Evolutionary conservation across 192 early-diverging fungal genomes (phyloP), one percentile per base, ranked within the genome.

Genomic region (Coemansia sp.): DNA sequence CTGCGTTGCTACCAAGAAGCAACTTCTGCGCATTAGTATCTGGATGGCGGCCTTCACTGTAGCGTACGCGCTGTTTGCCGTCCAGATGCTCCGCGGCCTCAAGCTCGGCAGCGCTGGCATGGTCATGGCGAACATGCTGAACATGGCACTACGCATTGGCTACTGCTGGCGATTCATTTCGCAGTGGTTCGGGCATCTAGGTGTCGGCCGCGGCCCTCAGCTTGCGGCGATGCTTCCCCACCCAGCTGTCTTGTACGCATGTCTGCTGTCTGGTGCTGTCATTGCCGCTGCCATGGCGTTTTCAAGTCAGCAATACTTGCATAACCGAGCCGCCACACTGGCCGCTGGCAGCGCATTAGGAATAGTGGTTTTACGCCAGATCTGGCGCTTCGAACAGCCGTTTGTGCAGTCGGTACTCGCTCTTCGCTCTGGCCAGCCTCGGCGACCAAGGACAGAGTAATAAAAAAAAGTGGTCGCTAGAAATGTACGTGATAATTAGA

Each of bases 61-160:
- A 0, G 79, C 82, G 4, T 98, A 96, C 73, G 87, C 89, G 42
- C 43, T 63, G 0, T 65, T 85, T 4, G 89, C 89, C 0, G 77
- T 87, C 8, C 45, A 90, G 24, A 83, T 89, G 58, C 89, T 95
- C 68, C 60, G 77, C 2, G 12, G 84, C 0, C 62, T 91, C 12
- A 71, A 74, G 2, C 43, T 92, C 56, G 94, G 93, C 14, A 88
- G 90, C 15, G 73, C 86, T 37, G 95, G 95, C 7, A 79, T 99
- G 32, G 88, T 99, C 3, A 38, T 92, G 22, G 93, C 93, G 6
- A 99, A 99, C 72, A 89, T 89, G 62, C 74, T 92, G 17, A 96
- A 96, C 71, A 86, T 99, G 84, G 64, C 68, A 0, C 77, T 94
- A 60, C 87, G 97, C 6, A 93, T 95, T 24, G 37, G 42, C 19